phyloP scores from a whole-genome alignment of 2,329 filamentous ascomycete genomes.

The Ophiocordyceps polyrhachis-furcata region DNA sequence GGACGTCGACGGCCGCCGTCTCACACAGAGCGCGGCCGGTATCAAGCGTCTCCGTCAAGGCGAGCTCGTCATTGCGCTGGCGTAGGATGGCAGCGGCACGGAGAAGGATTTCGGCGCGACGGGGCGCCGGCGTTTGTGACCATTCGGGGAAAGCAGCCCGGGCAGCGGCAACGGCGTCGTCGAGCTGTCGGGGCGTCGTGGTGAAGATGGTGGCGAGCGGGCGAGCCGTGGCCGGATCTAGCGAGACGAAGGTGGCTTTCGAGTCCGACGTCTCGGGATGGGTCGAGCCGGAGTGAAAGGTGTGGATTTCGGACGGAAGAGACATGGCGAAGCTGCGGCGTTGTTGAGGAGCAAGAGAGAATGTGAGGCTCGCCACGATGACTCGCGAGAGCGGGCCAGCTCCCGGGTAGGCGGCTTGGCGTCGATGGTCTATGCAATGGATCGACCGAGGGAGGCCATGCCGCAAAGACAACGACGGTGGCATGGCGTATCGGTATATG shows the following conservation, averaged over 20 bases:
- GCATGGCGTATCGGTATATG: too few relatives aligned
- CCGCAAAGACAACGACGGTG: too few relatives aligned
- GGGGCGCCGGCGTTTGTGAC: conserved; percentile 57
- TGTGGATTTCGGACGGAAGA: conserved; percentile 27
- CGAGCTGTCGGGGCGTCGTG: conserved; percentile 47
- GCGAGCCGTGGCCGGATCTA: conserved; percentile 55
- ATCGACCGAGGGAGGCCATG: too few relatives aligned
- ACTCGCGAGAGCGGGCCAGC: not conserved
- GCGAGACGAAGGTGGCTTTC: conserved; percentile 45
- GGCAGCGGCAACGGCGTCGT: conserved; percentile 54
- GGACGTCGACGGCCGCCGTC: conserved; percentile 66
- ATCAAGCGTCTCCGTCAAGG: conserved; percentile 62
- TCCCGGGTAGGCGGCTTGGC: not conserved
- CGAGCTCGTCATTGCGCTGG: conserved; percentile 60
- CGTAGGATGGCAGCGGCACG: conserved; percentile 58
- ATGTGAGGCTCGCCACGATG: not conserved
- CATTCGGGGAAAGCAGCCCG: conserved; percentile 54
- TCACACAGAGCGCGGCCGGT: conserved; percentile 76
- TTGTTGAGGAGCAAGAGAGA: not conserved
- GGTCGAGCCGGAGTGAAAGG: conserved; percentile 57
- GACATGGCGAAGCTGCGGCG: conserved; percentile 10
- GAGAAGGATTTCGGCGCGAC: conserved; percentile 60
- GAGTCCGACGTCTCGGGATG: conserved; percentile 39
- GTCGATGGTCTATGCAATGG: too few relatives aligned
- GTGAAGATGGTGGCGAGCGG: conserved; percentile 54